Evolutionary conservation across 139 green algal genomes (phyloP).

Genomic region (Trebouxia sp.): DNA sequence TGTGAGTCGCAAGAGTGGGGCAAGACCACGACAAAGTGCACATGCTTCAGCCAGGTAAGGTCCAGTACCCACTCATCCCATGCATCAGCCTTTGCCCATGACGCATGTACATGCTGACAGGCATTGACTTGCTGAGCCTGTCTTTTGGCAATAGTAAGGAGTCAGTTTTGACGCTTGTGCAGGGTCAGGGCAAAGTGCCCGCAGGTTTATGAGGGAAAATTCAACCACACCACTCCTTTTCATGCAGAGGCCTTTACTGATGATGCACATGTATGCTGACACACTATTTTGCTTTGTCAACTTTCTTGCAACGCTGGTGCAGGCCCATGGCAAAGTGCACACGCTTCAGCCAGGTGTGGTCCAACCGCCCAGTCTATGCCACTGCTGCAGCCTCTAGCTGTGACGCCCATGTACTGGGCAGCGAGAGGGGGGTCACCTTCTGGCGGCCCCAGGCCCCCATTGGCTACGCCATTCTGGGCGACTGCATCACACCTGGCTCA

Average conservation of each 20-base stretch:
- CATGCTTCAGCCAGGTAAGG: constrained; percentile 71
- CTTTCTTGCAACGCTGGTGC: no score
- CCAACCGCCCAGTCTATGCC: constrained; percentile 25
- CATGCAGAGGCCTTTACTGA: no score
- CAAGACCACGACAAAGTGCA: constrained; percentile 53
- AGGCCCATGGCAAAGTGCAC: constrained; percentile 58
- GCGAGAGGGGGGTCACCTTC: constrained; percentile 65
- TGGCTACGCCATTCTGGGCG: constrained; percentile 78
- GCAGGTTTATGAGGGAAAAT: no score
- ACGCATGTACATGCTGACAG: no score
- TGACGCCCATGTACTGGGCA: constrained; percentile 42
- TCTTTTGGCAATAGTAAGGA: no score
- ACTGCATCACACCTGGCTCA: constrained; percentile 65
- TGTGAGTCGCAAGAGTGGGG: no score
- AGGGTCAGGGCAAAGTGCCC: no score
- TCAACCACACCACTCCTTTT: no score
- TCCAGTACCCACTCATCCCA: constrained; percentile 12
- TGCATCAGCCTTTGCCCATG: background rate
- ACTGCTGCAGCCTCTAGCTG: constrained; percentile 10
- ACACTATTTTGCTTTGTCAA: no score
- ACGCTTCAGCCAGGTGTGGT: constrained; percentile 73
- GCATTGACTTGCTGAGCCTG: no score
- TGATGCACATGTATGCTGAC: no score
- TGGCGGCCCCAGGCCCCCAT: constrained; percentile 77
- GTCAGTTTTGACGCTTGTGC: no score